phyloP scores from a whole-genome alignment of 495 filamentous ascomycete genomes.

The Venustampulla echinocandica region DNA sequence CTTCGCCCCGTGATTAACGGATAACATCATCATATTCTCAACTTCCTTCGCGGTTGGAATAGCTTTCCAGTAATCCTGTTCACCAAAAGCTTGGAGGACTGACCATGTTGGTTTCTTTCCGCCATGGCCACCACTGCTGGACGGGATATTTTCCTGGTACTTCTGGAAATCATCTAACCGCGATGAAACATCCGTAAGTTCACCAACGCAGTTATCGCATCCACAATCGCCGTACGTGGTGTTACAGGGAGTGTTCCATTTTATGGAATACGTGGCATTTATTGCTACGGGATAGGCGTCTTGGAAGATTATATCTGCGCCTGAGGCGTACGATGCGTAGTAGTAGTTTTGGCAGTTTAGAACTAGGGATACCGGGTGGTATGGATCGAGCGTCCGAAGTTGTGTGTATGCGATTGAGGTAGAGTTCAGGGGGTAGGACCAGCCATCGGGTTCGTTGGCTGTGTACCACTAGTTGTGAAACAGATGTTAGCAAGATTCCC shows the following conservation, averaged over 20 bases:
- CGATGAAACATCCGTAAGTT: slow-evolving; percentile 44
- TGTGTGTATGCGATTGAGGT: slow-evolving; percentile 29
- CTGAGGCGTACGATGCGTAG: slow-evolving; percentile 50
- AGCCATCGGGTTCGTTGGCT: slow-evolving; percentile 62
- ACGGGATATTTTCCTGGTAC: slow-evolving; percentile 37
- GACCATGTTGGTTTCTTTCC: slow-evolving; percentile 47
- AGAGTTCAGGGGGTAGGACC: slow-evolving; percentile 46
- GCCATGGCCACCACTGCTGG: too few relatives aligned
- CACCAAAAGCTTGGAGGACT: slow-evolving; percentile 56
- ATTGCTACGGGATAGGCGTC: slow-evolving; percentile 60
- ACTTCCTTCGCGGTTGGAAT: slow-evolving; percentile 48
- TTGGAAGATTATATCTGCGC: slow-evolving; percentile 57
- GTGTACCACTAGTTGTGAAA: too few relatives aligned
- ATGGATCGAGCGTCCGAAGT: slow-evolving; percentile 53
- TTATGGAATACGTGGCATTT: slow-evolving; percentile 39
- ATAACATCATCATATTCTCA: slow-evolving; percentile 50
- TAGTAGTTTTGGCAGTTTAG: slow-evolving; percentile 67
- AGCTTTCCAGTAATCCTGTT: slow-evolving; percentile 51
- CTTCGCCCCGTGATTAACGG: slow-evolving; percentile 55
- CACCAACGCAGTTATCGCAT: slow-evolving; percentile 57
- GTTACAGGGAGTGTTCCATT: slow-evolving; percentile 51
- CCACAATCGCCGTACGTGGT: slow-evolving; percentile 62
- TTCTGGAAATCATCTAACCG: slow-evolving; percentile 41
- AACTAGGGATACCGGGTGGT: slow-evolving; percentile 57
- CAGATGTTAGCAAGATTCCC: too few relatives aligned